Evolutionary conservation across 768 basidiomycete genomes (phyloP), one percentile per base, ranked within the genome.

Genomic region (Podaxis pistillaris): DNA sequence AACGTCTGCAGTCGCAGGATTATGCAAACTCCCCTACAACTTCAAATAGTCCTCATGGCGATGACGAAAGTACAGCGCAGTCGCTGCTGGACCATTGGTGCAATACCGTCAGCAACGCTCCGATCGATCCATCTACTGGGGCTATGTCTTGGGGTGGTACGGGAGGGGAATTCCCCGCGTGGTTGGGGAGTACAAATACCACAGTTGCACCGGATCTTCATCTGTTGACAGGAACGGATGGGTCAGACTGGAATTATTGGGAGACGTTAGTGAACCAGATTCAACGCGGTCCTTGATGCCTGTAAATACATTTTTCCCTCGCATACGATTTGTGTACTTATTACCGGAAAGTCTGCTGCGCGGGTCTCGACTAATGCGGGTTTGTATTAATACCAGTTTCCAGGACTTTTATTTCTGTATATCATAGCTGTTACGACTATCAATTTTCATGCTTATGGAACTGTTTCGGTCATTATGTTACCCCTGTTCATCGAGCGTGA

Each of bases 51-150:
- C 91, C 89, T 1, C 80, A 77, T 62, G 87, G 82, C 49, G 92
- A 93, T 52, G 91, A 90, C 9, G 87, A 92, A 69, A 86, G 83
- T 26, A 79, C 88, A 6, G 91, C 91, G 3, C 92, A 94, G 69
- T 84, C 84, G 11, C 72, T 94, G 60, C 77, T 94, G 52, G 91
- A 94, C 71, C 89, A 93, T 64, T 94, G 93, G 92, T 90, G 86
- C 69, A 88, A 87, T 64, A 86, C 87, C n/a, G 84, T 92, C 66
- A 89, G 85, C 69, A 89, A 87, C 62, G 82, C 86, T 11, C 80
- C 83, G 1, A 67, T 85, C 1, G 86, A 89, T 66, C 76, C 80
- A 22, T 71, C 79, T 2, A 76, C 78, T 22, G 79, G 80, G 30
- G 79, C 77, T 55, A 78, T 86, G 64, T 81, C 86, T 7, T 90